A percentile compares a stretch with the other conserved stretches of the same genome.
Conservation (phyloP, 2,329 filamentous ascomycete species). For the Exserohilum turcica region DNA sequence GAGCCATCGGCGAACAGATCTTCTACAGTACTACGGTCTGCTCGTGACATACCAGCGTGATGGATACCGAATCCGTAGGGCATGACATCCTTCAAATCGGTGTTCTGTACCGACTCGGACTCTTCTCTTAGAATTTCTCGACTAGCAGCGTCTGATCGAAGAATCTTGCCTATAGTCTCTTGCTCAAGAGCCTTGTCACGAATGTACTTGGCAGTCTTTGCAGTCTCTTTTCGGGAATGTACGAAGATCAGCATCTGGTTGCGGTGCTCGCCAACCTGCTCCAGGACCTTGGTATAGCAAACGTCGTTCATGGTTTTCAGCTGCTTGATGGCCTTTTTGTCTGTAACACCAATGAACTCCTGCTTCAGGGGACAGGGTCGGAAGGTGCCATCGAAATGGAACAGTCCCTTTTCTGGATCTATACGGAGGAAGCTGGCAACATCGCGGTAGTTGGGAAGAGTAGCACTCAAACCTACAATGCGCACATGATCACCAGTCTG, state of each 20-base stretch:
- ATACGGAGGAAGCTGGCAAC: conserved; percentile 94
- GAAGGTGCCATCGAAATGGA: conserved; percentile 95
- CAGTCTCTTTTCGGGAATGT: conserved; percentile 96
- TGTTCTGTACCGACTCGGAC: conserved; percentile 78
- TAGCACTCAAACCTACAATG: conserved; percentile 90
- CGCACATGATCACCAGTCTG: conserved; percentile 93
- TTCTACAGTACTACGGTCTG: conserved; percentile 94
- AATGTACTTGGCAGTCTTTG: conserved; percentile 95
- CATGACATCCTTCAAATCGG: conserved; percentile 88
- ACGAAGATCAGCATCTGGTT: conserved; percentile 99
- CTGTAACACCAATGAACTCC: conserved; percentile 96
- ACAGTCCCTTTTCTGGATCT: conserved; percentile 81
- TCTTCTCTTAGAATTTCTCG: conserved; percentile 87
- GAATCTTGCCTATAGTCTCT: conserved; percentile 94
- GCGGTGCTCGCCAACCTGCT: conserved; percentile 88
- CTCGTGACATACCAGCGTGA: conserved; percentile 94
- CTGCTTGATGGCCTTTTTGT: conserved; percentile 98
- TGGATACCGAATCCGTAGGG: conserved; percentile 98
- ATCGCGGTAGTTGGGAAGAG: conserved; percentile 93
- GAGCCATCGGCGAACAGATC: conserved; percentile 90
- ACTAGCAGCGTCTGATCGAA: conserved; percentile 89
- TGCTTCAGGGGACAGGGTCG: conserved; percentile 93
- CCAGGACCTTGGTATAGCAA: conserved; percentile 94
- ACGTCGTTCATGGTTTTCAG: conserved; percentile 99
- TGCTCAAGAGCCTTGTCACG: conserved; percentile 95